Base-by-base conservation (phyloP, 1,139 yeast species). In the Saccharomyces uvarum region DNA sequence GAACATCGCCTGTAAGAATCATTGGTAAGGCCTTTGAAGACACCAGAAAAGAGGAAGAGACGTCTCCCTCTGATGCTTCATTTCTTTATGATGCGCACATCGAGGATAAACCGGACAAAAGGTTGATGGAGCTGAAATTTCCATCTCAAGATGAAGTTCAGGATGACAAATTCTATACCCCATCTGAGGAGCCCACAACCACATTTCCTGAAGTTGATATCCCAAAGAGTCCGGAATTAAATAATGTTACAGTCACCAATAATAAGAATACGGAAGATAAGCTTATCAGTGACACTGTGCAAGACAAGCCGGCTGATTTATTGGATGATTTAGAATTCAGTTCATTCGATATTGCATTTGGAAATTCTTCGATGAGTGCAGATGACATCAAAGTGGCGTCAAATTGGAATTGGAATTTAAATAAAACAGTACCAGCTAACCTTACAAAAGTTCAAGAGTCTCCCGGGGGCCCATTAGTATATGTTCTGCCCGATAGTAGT, bases 281-380 rank as follows among this genome's bases (percentile, higher is more conserved):
- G 11, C 8, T 9, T 7, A 16, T 11, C 14, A 38, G 5, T 5
- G 9, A 16, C 16, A 38, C 8, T 9, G 42, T 3, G 24, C 24
- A 38, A 16, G 13, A 9, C 9, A 38, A 4, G 2, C 26, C 44
- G 8, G 9, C 31, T 19, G 53, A 44, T 19, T 46, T 65, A 6
- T 51, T 68, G 14, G 70, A 64, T 21, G 70, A 67, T 27, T 49
- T 67, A 26, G 70, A 68, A 11, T 68, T 68, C 48, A 66, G 71
- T 52, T 63, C 70, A 8, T 68, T 68, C 51, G 59, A 64, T 51
- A 62, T 68, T 61, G 63, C 69, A 2, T 68, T 68, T 53, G 65
- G 65, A 44, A 58, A 57, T 14, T 47, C 59, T 6, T 51, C 29
- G n/a, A 48, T 47, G 28, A 52, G 52, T 8, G 44, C 47, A 2